phyloP scores from a whole-genome alignment of 192 early-diverging fungal species.

The Coemansia sp. region DNA sequence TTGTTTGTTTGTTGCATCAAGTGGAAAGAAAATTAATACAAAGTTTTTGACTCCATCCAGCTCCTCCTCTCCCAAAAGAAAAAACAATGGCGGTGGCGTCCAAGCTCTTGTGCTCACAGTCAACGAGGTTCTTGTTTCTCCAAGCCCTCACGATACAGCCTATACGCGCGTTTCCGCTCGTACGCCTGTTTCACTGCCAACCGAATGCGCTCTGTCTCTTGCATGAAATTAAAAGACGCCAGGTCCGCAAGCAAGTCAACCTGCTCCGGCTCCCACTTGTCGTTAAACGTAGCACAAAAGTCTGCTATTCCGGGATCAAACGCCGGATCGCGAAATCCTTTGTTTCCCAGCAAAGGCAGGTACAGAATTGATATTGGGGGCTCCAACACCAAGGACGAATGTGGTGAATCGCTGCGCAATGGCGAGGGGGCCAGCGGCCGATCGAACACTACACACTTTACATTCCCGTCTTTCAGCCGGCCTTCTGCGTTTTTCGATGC shows the following conservation, averaged over 20 bases:
- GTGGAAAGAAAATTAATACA: no score
- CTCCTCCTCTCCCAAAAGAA: not conserved
- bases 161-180: conserved; percentile 50
- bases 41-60: no score
- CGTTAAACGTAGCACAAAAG: conserved; percentile 70
- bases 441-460: conserved; percentile 57
- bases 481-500: conserved; percentile 15
- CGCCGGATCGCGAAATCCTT: conserved; percentile 51
- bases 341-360: conserved; percentile 65
- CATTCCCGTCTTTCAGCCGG: conserved; percentile 28
- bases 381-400: not conserved
- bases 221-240: conserved; percentile 57
- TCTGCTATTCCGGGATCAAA: conserved; percentile 67
- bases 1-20: no score
- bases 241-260: conserved; percentile 62
- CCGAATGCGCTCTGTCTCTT: conserved; percentile 58
- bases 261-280: conserved; percentile 66
- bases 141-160: conserved; percentile 21
- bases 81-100: not conserved
- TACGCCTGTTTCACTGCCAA: conserved; percentile 48
- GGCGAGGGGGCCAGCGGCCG: conserved; percentile 35
- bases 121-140: not conserved
- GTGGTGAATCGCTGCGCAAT: not conserved
- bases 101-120: not conserved
- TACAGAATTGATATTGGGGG: conserved; percentile 57